Percentiles rank a stretch among this genome's conserved stretches.
phyloP scores from a whole-genome alignment of 805 yeast genomes.

The Diddensiella santjacobensis region DNA sequence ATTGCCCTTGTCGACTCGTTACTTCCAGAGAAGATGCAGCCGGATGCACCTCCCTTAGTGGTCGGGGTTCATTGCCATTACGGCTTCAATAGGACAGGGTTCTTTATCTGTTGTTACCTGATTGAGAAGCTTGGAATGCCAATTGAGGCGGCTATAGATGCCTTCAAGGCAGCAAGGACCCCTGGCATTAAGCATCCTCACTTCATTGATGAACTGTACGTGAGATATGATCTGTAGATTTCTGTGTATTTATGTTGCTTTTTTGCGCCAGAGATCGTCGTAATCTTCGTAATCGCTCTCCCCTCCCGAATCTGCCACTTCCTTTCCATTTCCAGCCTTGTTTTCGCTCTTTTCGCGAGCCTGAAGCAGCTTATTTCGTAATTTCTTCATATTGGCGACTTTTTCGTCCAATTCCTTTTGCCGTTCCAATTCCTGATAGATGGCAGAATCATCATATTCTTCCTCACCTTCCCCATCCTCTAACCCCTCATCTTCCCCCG shows the following conservation, averaged over 20 bases:
- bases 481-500: neutral
- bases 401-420: conserved; percentile 13
- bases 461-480: conserved; percentile 6
- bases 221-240: conserved; percentile 42
- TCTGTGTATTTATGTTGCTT: neutral
- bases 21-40: conserved; percentile 20
- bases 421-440: conserved; percentile 11
- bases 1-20: conserved; percentile 50
- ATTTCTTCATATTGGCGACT: conserved; percentile 11
- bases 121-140: conserved; percentile 57
- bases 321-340: neutral
- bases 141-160: conserved; percentile 60
- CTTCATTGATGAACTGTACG: conserved; percentile 66
- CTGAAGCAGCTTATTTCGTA: neutral
- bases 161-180: conserved; percentile 52
- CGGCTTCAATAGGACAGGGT: conserved; percentile 78
- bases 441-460: conserved; percentile 8
- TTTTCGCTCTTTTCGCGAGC: neutral
- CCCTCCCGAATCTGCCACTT: neutral
- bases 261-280: conserved; percentile 10
- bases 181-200: conserved; percentile 80
- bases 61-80: conserved; percentile 77
- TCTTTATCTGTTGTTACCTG: conserved; percentile 63
- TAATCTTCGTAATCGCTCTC: conserved; percentile 9
- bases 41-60: conserved; percentile 32